Conservation (phyloP, 805 yeast genomes). For the Saccharomycopsis babjevae region DNA sequence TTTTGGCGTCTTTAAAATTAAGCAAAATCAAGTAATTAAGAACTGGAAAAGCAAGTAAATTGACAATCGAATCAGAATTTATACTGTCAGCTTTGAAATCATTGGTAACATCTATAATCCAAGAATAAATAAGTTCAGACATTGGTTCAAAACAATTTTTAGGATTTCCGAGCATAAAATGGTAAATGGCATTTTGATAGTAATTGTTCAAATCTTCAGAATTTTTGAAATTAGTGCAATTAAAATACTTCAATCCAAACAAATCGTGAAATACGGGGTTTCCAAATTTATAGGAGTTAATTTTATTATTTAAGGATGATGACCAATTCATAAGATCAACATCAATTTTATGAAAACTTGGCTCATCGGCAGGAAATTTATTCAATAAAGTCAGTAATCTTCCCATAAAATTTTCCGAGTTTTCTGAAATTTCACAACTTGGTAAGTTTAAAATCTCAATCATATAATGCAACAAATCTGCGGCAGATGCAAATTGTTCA, state of each 20-base stretch:
- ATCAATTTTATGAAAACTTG: constrained; percentile 55
- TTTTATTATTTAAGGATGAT: constrained; percentile 23
- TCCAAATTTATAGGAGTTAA: constrained; percentile 47
- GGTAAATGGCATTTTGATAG: constrained; percentile 46
- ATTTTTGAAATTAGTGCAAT: constrained; percentile 5
- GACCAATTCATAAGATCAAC: constrained; percentile 65
- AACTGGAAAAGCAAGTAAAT: constrained; percentile 8
- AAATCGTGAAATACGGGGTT: constrained; percentile 67
- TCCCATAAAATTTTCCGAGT: constrained; percentile 19
- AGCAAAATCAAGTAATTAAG: constrained; percentile 23
- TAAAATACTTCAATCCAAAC: constrained; percentile 58
- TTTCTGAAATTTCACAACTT: constrained; percentile 31
- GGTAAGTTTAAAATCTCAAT: constrained; percentile 48
- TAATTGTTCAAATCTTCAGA: background rate
- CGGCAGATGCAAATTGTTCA: constrained; percentile 68
- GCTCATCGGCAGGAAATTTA: constrained; percentile 40
- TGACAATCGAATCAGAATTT: constrained; percentile 17
- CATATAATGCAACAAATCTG: constrained; percentile 65
- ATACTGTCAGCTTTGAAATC: constrained; percentile 21
- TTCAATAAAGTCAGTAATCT: constrained; percentile 34
- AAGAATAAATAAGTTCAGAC: constrained; percentile 33
- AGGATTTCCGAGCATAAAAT: constrained; percentile 55
- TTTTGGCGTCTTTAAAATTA: constrained; percentile 28
- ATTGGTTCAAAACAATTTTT: constrained; percentile 24
- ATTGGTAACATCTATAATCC: constrained; percentile 30